These are phyloP conservation scores for Fusarium floridanum DNA, from an alignment of 2,329 filamentous ascomycete genomes.

Conservation along the genomic window DNA sequence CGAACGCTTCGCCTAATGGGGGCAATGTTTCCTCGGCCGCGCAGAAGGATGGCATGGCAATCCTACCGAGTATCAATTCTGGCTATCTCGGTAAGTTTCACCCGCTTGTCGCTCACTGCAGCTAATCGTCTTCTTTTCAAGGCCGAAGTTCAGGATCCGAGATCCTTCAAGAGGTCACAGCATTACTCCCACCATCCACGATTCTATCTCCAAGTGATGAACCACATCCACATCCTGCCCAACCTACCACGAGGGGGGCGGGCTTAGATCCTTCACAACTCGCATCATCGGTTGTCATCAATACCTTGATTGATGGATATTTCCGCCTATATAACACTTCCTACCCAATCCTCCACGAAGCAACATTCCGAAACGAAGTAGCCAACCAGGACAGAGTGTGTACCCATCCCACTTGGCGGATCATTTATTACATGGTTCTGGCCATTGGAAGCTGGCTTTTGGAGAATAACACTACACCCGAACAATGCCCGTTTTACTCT, in stretches of 20 bases:
- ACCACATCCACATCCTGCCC: neutral
- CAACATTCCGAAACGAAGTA: constrained; percentile 51
- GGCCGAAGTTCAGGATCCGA: constrained; percentile 48
- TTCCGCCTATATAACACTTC: constrained; percentile 57
- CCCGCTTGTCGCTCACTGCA: neutral
- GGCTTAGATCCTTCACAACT: neutral
- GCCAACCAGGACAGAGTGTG: neutral
- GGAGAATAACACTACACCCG: constrained; percentile 23
- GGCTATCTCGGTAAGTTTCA: constrained; percentile 42
- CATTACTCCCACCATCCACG: constrained; percentile 10
- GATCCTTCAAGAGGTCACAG: constrained; percentile 41
- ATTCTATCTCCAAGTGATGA: neutral
- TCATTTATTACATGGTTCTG: constrained; percentile 46
- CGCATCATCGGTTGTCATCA: constrained; percentile 26
- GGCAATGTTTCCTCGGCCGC: neutral
- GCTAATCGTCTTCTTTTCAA: neutral
- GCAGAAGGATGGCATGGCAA: constrained; percentile 44
- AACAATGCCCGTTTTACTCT: constrained; percentile 40
- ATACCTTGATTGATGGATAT: constrained; percentile 53
- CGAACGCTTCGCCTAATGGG: neutral
- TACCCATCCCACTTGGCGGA: constrained; percentile 20
- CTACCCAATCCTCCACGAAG: constrained; percentile 59
- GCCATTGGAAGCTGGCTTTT: constrained; percentile 50
- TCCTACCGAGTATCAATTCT: constrained; percentile 36
- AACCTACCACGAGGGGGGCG: neutral